A percentile compares a stretch with the other conserved stretches of the same genome.
Evolutionary conservation across 1,284 basidiomycete species (phyloP).

Genomic region (Sporisorium scitamineum): DNA sequence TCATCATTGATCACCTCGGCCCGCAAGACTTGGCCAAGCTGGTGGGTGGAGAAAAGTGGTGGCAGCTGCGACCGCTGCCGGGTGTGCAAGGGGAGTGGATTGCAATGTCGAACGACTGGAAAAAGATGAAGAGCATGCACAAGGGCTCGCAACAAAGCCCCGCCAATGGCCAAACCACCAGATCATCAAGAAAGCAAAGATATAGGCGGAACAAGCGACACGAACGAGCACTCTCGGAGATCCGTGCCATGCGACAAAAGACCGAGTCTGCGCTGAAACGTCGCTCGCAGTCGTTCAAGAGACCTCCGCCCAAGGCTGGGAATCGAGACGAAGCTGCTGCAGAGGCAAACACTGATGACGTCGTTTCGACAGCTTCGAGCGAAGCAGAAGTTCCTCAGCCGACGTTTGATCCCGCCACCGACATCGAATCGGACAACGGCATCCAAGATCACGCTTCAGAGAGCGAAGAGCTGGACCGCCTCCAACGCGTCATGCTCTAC

Average conservation of each 20-base stretch:
- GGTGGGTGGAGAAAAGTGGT: slow-evolving; percentile 94
- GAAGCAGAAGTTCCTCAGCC: slow-evolving; percentile 14
- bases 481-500: slow-evolving; percentile 66
- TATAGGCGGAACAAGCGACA: slow-evolving; percentile 34
- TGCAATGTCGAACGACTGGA: slow-evolving; percentile 72
- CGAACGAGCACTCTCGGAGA: slow-evolving; percentile 35
- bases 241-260: slow-evolving; percentile 39
- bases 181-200: background rate
- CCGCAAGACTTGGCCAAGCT: slow-evolving; percentile 81
- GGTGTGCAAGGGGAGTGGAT: slow-evolving; percentile 93
- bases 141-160: slow-evolving; percentile 20
- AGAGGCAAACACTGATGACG: background rate
- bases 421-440: slow-evolving; percentile 12
- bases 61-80: slow-evolving; percentile 75
- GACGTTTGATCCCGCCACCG: slow-evolving; percentile 49
- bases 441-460: slow-evolving; percentile 14
- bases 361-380: slow-evolving; percentile 8
- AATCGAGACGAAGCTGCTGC: background rate
- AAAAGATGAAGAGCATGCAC: slow-evolving; percentile 62
- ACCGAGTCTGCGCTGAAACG: slow-evolving; percentile 26
- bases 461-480: slow-evolving; percentile 61
- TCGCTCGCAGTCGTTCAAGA: slow-evolving; percentile 30
- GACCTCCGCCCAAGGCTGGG: slow-evolving; percentile 2
- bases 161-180: slow-evolving; percentile 5
- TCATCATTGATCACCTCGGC: slow-evolving; percentile 84